Base-by-base conservation (phyloP, 495 filamentous ascomycete species). In the Cercophora scortea region DNA sequence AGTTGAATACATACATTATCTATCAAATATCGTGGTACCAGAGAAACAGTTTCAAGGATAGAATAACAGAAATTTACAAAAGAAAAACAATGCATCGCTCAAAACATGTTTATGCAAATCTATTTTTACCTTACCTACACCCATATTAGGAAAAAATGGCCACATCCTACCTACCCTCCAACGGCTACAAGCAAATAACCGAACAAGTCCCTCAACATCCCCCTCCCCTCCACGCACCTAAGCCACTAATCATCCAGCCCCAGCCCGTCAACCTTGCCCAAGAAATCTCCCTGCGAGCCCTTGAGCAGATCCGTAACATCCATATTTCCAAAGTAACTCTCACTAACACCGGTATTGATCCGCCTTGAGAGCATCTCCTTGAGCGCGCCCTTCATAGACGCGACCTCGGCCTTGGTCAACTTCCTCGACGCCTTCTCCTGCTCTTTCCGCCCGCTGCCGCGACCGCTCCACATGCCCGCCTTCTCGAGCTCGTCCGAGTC, bases 331-430 rank as follows among this genome's bases (percentile, higher is more conserved):
- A 97, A 71, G 71, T 96, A 98, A 66, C 76, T 81, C 73, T 91
- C 90, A 60, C 89, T 95, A 11, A 98, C 90, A 6, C 93, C 93
- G 19, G 88, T 79, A 68, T 98, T 98, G 34, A 98, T 76, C 43
- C 88, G 77, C 68, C 87, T 81, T 25, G 72, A 75, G 60, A 98
- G 72, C 50, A 92, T 58, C 35, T 70, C 74, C 59, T 75, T 82
- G 60, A 92, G 67, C 66, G 89, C 79, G 8, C 71, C 79, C 46
- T 78, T 77, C 64, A 87, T 59, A 8, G 69, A 69, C 8, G 71
- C 79, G 47, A 96, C 49, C 63, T 94, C 88, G 8, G 68, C 80
- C 66, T 88, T 94, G 43, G 76, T 85, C 58, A 87, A 65, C 34
- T 62, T 77, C 36, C 81, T 76, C 18, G 79, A 84, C 63, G 91